These are phyloP conservation scores for Ustilago shanxiensis DNA, from an alignment of 1,284 basidiomycete genomes.

Conservation along the genomic window DNA sequence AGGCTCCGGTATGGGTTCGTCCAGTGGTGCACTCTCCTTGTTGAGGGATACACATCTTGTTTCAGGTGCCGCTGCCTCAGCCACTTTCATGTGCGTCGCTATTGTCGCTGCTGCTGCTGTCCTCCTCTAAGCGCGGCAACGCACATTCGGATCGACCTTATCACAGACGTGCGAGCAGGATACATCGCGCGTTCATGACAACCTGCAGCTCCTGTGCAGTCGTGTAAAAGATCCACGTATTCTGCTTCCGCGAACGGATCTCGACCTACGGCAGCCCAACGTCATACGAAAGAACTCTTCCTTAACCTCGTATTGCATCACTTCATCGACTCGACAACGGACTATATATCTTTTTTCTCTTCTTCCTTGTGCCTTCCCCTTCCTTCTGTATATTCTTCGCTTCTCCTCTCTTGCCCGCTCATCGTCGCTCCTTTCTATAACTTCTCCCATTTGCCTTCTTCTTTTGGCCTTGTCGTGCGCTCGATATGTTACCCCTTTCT, in stretches of 20 bases:
- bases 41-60: conserved; percentile 25
- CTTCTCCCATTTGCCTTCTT: not conserved
- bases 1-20: conserved; percentile 27
- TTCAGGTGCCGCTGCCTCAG: conserved; percentile 19
- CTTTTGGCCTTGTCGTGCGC: not conserved
- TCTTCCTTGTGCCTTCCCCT: no score
- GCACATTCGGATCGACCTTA: not conserved
- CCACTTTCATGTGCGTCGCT: conserved; percentile 29
- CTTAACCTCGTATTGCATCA: not conserved
- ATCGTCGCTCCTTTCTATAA: not conserved
- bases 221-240: no score
- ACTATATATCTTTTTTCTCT: conserved; percentile 17
- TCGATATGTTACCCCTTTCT: conserved; percentile 4
- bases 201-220: no score
- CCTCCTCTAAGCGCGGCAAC: conserved; percentile 15
- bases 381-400: conserved; percentile 13
- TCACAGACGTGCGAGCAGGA: not conserved
- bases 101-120: conserved; percentile 31
- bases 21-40: conserved; percentile 38
- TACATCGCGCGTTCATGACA: not conserved
- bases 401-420: not conserved
- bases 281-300: not conserved
- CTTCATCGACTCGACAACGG: conserved; percentile 1
- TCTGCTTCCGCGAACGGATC: not conserved
- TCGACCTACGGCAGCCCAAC: not conserved